Percentiles rank a stretch among this genome's conserved stretches.
phyloP scores from a whole-genome alignment of 139 green algal species.

The Eudorina sp. region DNA sequence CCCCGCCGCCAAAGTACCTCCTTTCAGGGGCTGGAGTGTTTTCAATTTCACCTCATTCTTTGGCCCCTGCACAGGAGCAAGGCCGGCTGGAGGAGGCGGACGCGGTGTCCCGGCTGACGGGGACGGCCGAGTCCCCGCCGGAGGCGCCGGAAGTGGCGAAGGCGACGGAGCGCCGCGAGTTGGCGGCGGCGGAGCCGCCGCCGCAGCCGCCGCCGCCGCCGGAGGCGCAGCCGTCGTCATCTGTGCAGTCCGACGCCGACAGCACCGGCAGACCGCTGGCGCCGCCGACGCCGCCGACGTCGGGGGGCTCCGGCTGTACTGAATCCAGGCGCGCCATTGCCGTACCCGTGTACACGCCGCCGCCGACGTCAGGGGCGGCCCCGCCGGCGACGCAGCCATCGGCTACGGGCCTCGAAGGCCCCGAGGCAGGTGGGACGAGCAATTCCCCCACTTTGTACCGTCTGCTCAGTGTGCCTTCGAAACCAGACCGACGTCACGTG shows the following conservation, averaged over 20 bases:
- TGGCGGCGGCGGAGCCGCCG: neutral
- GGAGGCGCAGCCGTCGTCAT: no score
- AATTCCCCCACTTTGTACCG: no score
- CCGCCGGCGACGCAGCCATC: neutral
- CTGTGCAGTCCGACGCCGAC: neutral
- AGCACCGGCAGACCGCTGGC: neutral
- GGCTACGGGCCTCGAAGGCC: neutral
- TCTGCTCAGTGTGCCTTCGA: no score
- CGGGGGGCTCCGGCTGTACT: neutral
- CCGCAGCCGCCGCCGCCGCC: neutral
- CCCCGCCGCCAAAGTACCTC: no score
- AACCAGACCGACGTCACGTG: neutral
- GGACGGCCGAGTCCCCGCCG: neutral
- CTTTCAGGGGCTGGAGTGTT: no score
- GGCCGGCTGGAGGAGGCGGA: neutral
- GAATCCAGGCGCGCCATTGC: neutral
- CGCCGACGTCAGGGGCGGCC: no score
- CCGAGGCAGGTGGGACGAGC: no score
- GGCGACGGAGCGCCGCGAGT: neutral
- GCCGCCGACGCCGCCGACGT: neutral
- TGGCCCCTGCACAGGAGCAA: slow-evolving; percentile 11
- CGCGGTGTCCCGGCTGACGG: neutral
- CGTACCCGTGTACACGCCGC: neutral
- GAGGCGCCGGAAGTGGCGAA: neutral
- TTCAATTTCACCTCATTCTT: no score